phyloP scores from a whole-genome alignment of 1,284 basidiomycete genomes.

The Leccinum angustisporum region DNA sequence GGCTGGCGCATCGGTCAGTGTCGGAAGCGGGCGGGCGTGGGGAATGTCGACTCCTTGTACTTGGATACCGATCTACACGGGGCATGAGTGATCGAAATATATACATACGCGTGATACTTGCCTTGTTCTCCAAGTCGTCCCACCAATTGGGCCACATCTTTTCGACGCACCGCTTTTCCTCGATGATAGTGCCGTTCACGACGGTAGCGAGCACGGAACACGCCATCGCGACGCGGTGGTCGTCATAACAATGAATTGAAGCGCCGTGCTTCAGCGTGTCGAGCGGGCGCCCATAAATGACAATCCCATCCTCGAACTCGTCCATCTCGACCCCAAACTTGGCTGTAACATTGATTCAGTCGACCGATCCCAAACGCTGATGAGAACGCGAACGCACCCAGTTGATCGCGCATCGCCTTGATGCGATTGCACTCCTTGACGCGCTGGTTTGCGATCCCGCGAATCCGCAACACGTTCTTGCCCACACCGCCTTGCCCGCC shows the following conservation, averaged over 20 bases:
- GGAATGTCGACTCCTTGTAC: slow-evolving; percentile 83
- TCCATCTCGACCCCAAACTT: slow-evolving; percentile 95
- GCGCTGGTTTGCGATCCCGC: slow-evolving; percentile 96
- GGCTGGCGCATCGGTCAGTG: slow-evolving; percentile 37
- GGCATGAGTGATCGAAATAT: background rate
- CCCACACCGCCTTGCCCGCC: slow-evolving; percentile 29
- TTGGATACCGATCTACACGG: slow-evolving; percentile 79
- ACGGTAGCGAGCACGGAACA: slow-evolving; percentile 87
- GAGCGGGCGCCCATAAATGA: slow-evolving; percentile 80
- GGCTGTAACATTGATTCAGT: slow-evolving; percentile 45
- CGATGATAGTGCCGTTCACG: slow-evolving; percentile 76
- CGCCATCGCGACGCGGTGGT: slow-evolving; percentile 98
- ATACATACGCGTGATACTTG: slow-evolving; percentile 30
- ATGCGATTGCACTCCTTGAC: slow-evolving; percentile 99
- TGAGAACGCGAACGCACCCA: slow-evolving; percentile 50
- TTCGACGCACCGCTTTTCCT: slow-evolving; percentile 97
- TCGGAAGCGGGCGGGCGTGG: slow-evolving; percentile 38
- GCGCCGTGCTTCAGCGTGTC: slow-evolving; percentile 63
- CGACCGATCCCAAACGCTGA: too few relatives aligned
- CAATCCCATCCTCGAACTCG: slow-evolving; percentile 92
- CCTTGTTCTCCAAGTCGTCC: slow-evolving; percentile 96
- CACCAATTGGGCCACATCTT: slow-evolving; percentile 99
- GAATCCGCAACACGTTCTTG: slow-evolving; percentile 71
- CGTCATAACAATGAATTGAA: slow-evolving; percentile 94
- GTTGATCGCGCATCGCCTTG: slow-evolving; percentile 93